Evolutionary conservation across 768 basidiomycete species (phyloP), one percentile per base, ranked within the genome.

Genomic region (Pisolithus microcarpus): DNA sequence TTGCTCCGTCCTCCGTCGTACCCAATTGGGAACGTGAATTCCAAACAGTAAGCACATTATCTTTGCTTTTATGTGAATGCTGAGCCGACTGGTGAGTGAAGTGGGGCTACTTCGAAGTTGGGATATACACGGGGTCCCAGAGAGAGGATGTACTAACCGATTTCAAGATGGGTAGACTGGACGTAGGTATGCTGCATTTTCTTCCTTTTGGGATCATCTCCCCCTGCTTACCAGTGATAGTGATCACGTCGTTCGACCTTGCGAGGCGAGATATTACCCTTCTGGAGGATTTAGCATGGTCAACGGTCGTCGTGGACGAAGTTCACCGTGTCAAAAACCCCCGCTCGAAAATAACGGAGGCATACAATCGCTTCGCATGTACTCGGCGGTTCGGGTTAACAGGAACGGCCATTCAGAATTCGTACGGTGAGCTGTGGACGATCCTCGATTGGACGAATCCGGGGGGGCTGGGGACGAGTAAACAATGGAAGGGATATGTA

Each of bases 21-120:
- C 75, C 75, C 30, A 95, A 96, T 58, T 98, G 95, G 95, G 79
- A 83, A 58, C 72, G 94, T 26, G 95, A 99, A 65, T 82, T 97
- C 50, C 69, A 84, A 56, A 89, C 82, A 31, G 92, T 90, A 54
- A 47, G 78, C 48, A 31, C 28, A 19, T 13, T 5, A 10, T 21
- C 49, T 36, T 5, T 21, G 0, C 23, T n/a, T 9, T 23, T 24
- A 34, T 24, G 18, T 3, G 11, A 34, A 15, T 34, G 11, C 21
- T 49, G 21, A 50, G 54, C 10, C 28, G 13, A 36, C 3, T 19
- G 18, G 15, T 28, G 11, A 5, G 18, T 54, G 34, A 34, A 94
- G 89, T 98, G 95, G 95, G 89, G 90, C 0, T 94, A 92, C 65
- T 94, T 97, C 56, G 91, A 94, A 66, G 82, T 88, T 38, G 88